Evolutionary conservation across 2,329 filamentous ascomycete species (phyloP).

Genomic region (Talaromyces pinophilus): DNA sequence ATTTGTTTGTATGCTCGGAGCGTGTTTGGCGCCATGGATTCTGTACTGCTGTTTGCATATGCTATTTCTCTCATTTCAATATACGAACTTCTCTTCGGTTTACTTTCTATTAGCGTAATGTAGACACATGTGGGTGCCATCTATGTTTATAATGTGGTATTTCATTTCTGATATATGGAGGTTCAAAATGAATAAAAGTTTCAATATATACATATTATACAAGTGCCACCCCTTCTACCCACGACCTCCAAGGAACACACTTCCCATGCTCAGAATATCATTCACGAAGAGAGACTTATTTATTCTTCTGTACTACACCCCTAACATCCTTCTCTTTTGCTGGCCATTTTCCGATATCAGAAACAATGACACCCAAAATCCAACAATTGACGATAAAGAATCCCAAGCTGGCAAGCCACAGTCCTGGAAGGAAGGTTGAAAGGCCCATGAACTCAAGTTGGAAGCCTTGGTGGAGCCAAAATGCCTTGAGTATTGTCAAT

Average conservation of each 20-base stretch:
- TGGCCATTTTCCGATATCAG: conserved; percentile 53
- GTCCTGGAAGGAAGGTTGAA: conserved; percentile 80
- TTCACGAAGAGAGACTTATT: background rate
- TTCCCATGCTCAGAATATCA: background rate
- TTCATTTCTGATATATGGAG: too few species aligned
- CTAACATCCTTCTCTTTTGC: background rate
- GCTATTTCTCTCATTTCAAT: background rate
- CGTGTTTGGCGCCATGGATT: conserved; percentile 14
- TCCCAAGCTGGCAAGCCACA: conserved; percentile 71
- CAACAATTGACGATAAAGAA: conserved; percentile 89
- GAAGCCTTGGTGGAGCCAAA: conserved; percentile 76
- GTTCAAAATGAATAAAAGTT: background rate
- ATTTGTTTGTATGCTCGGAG: conserved; percentile 20
- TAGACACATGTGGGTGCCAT: background rate
- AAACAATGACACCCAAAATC: conserved; percentile 78
- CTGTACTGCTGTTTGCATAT: background rate
- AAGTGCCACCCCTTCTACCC: background rate
- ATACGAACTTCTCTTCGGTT: background rate
- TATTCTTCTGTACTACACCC: background rate
- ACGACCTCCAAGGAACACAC: background rate
- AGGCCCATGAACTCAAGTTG: conserved; percentile 75
- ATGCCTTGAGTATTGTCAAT: conserved; percentile 44
- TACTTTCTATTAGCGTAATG: background rate
- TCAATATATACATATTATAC: background rate
- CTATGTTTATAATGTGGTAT: background rate